Percentiles rank a stretch among this genome's conserved stretches.
Conservation (phyloP, 345 rosid genomes). For the Salix dunnii region DNA sequence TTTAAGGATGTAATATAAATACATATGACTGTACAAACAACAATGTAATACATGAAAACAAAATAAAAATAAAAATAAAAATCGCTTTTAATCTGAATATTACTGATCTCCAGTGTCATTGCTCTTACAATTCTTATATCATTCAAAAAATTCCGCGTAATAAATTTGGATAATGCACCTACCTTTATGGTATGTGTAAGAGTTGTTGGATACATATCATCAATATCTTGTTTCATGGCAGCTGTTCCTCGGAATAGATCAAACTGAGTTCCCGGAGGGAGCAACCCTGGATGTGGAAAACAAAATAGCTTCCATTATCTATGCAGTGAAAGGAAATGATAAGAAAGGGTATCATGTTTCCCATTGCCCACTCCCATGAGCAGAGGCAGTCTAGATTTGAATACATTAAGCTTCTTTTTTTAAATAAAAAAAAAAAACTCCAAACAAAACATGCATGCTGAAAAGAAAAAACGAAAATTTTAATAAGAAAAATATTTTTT, state of each 20-base stretch:
- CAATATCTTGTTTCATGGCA: constrained; percentile 98
- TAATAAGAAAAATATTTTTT: not conserved
- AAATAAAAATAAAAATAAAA: not conserved
- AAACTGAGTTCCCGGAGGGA: constrained; percentile 99
- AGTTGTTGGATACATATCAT: constrained; percentile 80
- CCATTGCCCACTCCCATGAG: not conserved
- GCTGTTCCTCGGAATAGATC: constrained; percentile 98
- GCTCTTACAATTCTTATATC: not conserved
- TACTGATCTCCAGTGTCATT: not conserved
- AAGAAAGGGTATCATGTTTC: not conserved
- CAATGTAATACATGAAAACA: not conserved
- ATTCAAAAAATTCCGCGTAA: not conserved
- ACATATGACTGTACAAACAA: not conserved
- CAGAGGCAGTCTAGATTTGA: not conserved
- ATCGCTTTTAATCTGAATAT: not conserved
- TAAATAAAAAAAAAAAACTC: too few species aligned
- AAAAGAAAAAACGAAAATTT: too few species aligned
- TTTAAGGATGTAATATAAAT: not conserved
- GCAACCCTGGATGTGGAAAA: constrained; percentile 59
- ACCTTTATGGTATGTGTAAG: constrained; percentile 89
- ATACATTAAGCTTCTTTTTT: too few species aligned
- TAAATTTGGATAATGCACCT: not conserved
- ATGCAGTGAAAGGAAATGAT: not conserved
- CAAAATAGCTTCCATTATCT: not conserved
- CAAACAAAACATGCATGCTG: not conserved